Evolutionary conservation across 2,329 filamentous ascomycete species (phyloP).

Genomic region (Monilinia vaccinii-corymbosi): DNA sequence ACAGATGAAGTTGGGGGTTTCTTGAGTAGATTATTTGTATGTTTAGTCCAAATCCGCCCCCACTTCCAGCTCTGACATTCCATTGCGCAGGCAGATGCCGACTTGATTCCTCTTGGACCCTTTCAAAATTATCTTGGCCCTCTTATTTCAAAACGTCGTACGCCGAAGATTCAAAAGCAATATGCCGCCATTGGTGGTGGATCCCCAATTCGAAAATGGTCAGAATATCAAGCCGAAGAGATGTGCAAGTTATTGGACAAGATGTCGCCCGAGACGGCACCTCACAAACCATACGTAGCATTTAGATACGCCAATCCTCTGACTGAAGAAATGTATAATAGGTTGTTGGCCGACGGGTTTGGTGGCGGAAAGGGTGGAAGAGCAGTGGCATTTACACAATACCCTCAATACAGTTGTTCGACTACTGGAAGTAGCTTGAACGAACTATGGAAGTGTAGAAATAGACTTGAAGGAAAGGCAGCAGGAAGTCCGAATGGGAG

Average conservation of each 20-base stretch:
- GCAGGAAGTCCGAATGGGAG: slow-evolving; percentile 32
- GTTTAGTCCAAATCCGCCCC: slow-evolving; percentile 28
- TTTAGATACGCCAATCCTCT: slow-evolving; percentile 92
- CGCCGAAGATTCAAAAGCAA: slow-evolving; percentile 93
- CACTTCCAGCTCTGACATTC: slow-evolving; percentile 9
- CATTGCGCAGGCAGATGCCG: slow-evolving; percentile 64
- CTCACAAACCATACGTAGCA: slow-evolving; percentile 94
- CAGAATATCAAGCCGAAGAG: slow-evolving; percentile 82
- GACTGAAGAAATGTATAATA: slow-evolving; percentile 87
- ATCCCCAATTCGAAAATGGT: slow-evolving; percentile 98
- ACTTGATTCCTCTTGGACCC: slow-evolving; percentile 90
- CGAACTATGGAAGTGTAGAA: slow-evolving; percentile 95
- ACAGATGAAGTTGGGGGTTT: slow-evolving; percentile 84
- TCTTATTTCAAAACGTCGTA: slow-evolving; percentile 75
- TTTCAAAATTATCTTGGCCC: slow-evolving; percentile 87
- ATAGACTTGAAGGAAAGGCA: slow-evolving; percentile 72
- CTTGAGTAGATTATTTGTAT: slow-evolving; percentile 81
- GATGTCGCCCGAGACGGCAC: slow-evolving; percentile 84
- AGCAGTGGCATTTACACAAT: slow-evolving; percentile 95
- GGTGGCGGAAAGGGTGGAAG: slow-evolving; percentile 82
- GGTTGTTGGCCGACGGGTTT: slow-evolving; percentile 79
- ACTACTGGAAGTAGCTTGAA: slow-evolving; percentile 95
- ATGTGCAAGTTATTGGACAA: slow-evolving; percentile 97
- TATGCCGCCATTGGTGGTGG: slow-evolving; percentile 93
- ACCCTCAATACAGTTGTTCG: slow-evolving; percentile 96